These are phyloP conservation scores for Amanita inopinata DNA, from an alignment of 768 basidiomycete species.

Conservation along the genomic window DNA sequence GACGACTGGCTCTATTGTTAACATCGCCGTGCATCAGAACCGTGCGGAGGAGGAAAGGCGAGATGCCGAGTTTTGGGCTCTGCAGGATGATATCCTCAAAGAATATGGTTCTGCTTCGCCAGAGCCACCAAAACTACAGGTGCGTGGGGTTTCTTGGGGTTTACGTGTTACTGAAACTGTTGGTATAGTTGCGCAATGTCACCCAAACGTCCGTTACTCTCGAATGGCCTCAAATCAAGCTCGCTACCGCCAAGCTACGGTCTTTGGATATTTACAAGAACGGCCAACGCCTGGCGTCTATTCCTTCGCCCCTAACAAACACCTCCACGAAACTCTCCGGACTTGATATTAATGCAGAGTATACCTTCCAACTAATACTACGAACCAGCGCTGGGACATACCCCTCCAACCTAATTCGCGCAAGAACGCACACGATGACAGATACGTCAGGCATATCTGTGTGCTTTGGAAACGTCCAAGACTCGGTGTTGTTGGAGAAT, in stretches of 20 bases:
- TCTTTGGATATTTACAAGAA: constrained; percentile 92
- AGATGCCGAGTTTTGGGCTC: constrained; percentile 71
- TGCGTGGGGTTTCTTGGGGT: constrained; percentile 21
- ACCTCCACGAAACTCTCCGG: constrained; percentile 84
- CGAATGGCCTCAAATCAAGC: constrained; percentile 83
- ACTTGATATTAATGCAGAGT: constrained; percentile 74
- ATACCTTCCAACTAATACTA: constrained; percentile 89
- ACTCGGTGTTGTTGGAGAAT: constrained; percentile 64
- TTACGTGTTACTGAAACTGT: neutral
- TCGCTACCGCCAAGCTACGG: constrained; percentile 80
- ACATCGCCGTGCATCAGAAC: constrained; percentile 91
- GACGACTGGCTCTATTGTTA: constrained; percentile 91
- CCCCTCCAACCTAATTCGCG: constrained; percentile 73
- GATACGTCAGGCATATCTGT: constrained; percentile 94
- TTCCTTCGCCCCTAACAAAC: constrained; percentile 73
- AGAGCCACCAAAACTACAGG: constrained; percentile 62
- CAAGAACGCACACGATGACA: constrained; percentile 88
- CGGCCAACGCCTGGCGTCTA: constrained; percentile 76
- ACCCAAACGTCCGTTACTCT: constrained; percentile 96
- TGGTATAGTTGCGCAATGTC: constrained; percentile 70
- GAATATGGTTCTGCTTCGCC: constrained; percentile 66
- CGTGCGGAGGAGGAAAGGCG: constrained; percentile 73
- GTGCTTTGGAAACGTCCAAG: constrained; percentile 88
- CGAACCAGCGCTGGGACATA: constrained; percentile 89
- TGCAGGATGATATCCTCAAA: constrained; percentile 74